These are phyloP conservation scores for Melanogaster broomeanus DNA, from an alignment of 768 basidiomycete genomes.

Conservation along the genomic window DNA sequence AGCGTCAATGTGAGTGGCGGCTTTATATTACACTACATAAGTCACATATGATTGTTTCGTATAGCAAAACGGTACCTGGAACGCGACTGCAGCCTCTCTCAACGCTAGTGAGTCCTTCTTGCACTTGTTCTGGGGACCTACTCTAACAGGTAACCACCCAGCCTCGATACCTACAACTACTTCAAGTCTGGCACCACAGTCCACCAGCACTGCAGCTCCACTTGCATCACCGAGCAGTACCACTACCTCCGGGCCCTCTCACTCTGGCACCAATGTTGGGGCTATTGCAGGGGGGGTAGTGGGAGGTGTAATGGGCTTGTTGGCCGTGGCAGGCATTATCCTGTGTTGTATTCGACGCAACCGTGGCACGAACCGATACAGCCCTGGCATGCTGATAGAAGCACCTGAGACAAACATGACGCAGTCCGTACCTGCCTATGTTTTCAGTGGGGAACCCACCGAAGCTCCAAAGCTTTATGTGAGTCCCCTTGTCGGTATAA, in stretches of 20 bases:
- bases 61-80: not conserved
- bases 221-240: not conserved
- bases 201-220: not conserved
- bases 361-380: constrained; percentile 24
- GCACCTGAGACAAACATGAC: not conserved
- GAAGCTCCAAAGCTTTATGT: not conserved
- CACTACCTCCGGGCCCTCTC: not conserved
- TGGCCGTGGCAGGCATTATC: constrained; percentile 3
- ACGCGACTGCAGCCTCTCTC: not conserved
- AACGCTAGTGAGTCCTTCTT: not conserved
- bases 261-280: constrained; percentile 3
- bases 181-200: not conserved
- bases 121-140: not conserved
- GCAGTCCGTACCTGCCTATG: constrained; percentile 4
- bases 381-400: constrained; percentile 7
- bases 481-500: not conserved
- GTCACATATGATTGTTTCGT: not conserved
- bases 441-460: not conserved
- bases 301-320: constrained; percentile 12
- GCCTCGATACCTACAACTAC: not conserved
- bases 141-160: not conserved
- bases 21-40: not conserved
- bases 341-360: constrained; percentile 24
- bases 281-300: constrained; percentile 23
- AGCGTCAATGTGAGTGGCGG: not conserved